These are phyloP conservation scores for Salix brachista DNA, from an alignment of 345 rosid species.

Conservation along the genomic window DNA sequence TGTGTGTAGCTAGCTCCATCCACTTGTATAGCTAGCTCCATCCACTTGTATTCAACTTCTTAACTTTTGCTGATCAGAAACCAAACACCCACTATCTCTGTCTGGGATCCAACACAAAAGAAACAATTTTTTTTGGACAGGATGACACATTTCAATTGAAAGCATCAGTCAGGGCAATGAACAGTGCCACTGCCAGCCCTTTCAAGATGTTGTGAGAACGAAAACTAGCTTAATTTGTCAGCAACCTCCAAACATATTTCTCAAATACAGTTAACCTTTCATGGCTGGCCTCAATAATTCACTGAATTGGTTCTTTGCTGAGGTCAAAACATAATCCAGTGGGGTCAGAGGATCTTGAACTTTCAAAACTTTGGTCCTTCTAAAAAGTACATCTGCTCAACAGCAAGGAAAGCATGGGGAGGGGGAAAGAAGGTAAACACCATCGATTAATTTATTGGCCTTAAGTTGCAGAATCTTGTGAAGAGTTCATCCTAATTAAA, in stretches of 20 bases:
- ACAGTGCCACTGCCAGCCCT: constrained; percentile 14
- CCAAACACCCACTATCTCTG: constrained; percentile 66
- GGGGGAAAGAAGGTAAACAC: background rate
- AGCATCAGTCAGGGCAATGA: constrained; percentile 26
- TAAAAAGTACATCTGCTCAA: constrained; percentile 30
- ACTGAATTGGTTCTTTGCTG: constrained; percentile 34
- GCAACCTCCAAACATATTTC: constrained; percentile 40
- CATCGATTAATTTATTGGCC: background rate
- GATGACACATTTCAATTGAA: constrained; percentile 19
- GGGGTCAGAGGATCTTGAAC: constrained; percentile 41
- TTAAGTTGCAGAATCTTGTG: constrained; percentile 16
- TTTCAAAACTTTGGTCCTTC: constrained; percentile 38
- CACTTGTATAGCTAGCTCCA: constrained; percentile 59
- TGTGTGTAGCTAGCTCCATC: constrained; percentile 48
- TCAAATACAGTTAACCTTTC: constrained; percentile 37
- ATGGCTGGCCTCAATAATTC: constrained; percentile 45
- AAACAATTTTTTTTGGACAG: constrained; percentile 21
- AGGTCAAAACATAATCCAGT: constrained; percentile 42
- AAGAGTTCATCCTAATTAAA: constrained; percentile 10
- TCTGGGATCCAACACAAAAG: constrained; percentile 46
- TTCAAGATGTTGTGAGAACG: constrained; percentile 24
- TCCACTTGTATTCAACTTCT: constrained; percentile 67
- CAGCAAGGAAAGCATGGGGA: constrained; percentile 14
- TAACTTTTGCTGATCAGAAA: constrained; percentile 51
- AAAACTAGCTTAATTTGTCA: constrained; percentile 48